Base-by-base conservation (phyloP, 1,139 yeast species). In the Taphrina pruni region DNA sequence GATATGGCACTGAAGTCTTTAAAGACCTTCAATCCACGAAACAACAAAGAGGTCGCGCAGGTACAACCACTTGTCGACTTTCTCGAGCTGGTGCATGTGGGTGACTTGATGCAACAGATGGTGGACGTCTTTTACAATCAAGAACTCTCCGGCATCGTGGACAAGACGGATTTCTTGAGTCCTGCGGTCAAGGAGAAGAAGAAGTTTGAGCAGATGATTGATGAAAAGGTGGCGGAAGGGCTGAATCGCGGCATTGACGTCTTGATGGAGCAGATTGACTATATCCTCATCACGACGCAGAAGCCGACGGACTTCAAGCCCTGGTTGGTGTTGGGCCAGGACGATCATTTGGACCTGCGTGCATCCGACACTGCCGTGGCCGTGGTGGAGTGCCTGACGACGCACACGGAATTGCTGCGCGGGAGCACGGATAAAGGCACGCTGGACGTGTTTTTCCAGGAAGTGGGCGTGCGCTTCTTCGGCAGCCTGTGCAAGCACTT, bases 41-140 rank as follows among this genome's bases (percentile, higher is more conserved):
- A 84, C 0, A 74, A 75, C 17, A 73, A 74, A 2, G 72, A 71
- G 35, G 57, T 55, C n/a, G 54, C 65, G 3, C 66, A 80, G 0
- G 89, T 90, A 11, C 95, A 89, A 73, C 98, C 99, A 0, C 81
- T 94, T 66, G 89, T 90, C 0, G 85, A 90, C 69, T 94, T 94
- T 75, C 89, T 95, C 21, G 97, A 93, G 76, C 82, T 94, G 72
- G 95, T 94, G 56, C 94, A 93, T 74, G 88, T 91, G 74, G 98
- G 97, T 7, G 99, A 94, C 77, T 81, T 93, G 72, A 90, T 94
- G 41, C 89, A 91, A 75, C 98, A 93, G 77, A 91, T 94, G 96
- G 81, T 92, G 57, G 94, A 90, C 71, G 91, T 92, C 1, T 94
- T 94, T 75, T 93, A 91, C 78, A 89, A 90, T 73, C 94, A 90